Evolutionary conservation across 2,329 filamentous ascomycete genomes (phyloP), one percentile per base, ranked within the genome.

Genomic region (Neonectria ditissima): DNA sequence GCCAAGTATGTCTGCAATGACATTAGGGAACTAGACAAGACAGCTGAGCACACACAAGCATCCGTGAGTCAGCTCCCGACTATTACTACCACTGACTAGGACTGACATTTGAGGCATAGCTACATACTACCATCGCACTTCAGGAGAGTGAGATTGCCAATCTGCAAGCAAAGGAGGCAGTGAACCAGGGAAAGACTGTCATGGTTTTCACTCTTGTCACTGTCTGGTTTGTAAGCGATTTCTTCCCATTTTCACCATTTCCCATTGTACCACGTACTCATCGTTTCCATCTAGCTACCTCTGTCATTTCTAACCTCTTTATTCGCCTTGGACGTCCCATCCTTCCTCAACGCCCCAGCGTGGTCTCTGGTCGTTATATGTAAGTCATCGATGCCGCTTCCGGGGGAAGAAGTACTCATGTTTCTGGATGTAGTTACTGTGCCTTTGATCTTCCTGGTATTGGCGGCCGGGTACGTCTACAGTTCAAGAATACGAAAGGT

Each of bases 201-300:
- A 59, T 71, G 55, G 51, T 62, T 2, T 71, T 71, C 32, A 71
- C 69, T 5, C 53, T 69, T 2, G 61, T 63, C 1, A 69, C 69
- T 4, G 58, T 71, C 52, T 44, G 68, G 2, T 71, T 71, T 54
- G 68, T 70, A 37, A 47, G 68, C 65, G 1, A 14, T 16, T 66
- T 1, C 8, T 32, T 20, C 26, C 11, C 5, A 30, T 20, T 11
- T 14, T 11, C 13, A 2, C 4, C 32, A n/a, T 18, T 20, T 3
- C 14, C 2, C 5, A 5, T 30, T 18, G 3, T 20, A 2, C 14
- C 3, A 20, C 1, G 13, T 44, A 20, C 43, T 54, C 16, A 59
- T 2, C 16, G 5, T 6, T 11, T 5, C 10, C 14, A 5, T 10
- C 32, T 39, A 68, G 66, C 59, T 69, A 1, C 66, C 66, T 2